Percentiles rank a stretch among this genome's conserved stretches.
phyloP scores from a whole-genome alignment of 345 rosid genomes.

The Ceriops tagal region DNA sequence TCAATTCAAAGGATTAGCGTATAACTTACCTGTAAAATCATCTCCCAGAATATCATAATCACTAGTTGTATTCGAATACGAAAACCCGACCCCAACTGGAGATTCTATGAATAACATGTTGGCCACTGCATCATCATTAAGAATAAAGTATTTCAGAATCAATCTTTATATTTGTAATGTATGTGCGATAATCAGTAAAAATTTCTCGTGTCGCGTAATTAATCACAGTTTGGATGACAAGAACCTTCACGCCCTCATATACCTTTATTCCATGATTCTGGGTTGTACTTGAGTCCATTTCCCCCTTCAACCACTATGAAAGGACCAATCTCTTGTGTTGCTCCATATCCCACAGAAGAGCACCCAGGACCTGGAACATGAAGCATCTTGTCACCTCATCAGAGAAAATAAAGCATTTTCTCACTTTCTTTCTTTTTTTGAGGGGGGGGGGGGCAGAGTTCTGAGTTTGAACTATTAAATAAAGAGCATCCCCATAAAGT shows the following conservation, averaged over 20 bases:
- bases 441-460: too few relatives aligned
- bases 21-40: slow-evolving; percentile 58
- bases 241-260: neutral
- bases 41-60: slow-evolving; percentile 65
- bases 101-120: slow-evolving; percentile 89
- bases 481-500: too few relatives aligned
- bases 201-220: neutral
- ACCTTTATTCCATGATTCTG: slow-evolving; percentile 85
- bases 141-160: slow-evolving; percentile 16
- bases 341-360: slow-evolving; percentile 96
- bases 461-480: too few relatives aligned
- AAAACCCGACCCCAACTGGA: slow-evolving; percentile 94
- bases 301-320: slow-evolving; percentile 71
- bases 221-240: neutral
- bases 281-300: slow-evolving; percentile 51
- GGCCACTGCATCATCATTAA: slow-evolving; percentile 58
- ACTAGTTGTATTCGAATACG: slow-evolving; percentile 67
- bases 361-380: slow-evolving; percentile 86
- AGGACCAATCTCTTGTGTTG: slow-evolving; percentile 96
- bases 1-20: neutral
- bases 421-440: neutral
- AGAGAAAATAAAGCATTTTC: slow-evolving; percentile 26
- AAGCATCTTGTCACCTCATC: slow-evolving; percentile 41
- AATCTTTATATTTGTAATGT: slow-evolving; percentile 6
- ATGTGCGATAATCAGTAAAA: neutral